Evolutionary conservation across 2,329 filamentous ascomycete species (phyloP).

Genomic region (Gaeumannomyces sp.): DNA sequence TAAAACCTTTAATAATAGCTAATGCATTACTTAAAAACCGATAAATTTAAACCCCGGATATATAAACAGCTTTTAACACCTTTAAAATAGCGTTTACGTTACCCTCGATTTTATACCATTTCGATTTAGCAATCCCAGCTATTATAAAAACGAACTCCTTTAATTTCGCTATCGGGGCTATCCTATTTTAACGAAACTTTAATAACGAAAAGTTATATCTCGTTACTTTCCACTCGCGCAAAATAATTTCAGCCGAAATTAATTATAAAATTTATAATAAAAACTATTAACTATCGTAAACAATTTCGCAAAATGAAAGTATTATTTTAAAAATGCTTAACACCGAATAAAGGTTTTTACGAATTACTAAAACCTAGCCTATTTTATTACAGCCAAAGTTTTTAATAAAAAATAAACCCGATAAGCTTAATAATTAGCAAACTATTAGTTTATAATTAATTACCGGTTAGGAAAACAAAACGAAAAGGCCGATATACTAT

Average conservation of each 20-base stretch:
- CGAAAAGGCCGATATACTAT: neutral
- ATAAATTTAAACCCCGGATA: neutral
- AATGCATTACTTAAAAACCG: neutral
- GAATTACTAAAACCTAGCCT: neutral
- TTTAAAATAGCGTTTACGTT: no score
- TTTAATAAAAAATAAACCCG: neutral
- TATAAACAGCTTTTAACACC: no score
- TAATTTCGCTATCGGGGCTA: neutral
- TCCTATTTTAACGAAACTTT: no score
- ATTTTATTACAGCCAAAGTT: neutral
- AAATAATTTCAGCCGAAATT: neutral
- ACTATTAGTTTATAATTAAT: neutral
- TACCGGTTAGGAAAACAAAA: neutral
- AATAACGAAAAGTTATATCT: neutral
- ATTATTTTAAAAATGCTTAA: neutral
- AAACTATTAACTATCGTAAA: neutral
- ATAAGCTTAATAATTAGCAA: neutral
- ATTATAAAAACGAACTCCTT: no score
- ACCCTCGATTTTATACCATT: neutral
- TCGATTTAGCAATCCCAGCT: no score
- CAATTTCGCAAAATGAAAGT: neutral
- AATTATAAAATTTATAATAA: no score
- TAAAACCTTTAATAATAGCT: neutral
- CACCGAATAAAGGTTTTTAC: neutral
- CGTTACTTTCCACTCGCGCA: neutral